A percentile compares a stretch with the other conserved stretches of the same genome.
phyloP scores from a whole-genome alignment of 2,329 filamentous ascomycete species.

The Bipolaris zeicola region DNA sequence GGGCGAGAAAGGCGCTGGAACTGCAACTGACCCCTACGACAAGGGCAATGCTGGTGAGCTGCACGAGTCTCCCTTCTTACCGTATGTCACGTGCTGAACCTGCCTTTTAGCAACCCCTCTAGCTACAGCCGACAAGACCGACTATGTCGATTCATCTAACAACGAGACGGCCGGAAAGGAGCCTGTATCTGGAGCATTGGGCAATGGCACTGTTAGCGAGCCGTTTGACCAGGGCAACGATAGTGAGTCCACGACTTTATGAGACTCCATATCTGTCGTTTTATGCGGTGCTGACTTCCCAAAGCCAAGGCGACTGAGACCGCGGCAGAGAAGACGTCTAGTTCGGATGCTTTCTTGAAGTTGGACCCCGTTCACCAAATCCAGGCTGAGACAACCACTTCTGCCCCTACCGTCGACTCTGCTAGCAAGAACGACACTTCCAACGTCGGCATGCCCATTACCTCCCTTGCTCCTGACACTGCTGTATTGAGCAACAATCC shows the following conservation, averaged over 20 bases:
- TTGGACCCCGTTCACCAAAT: constrained; percentile 19
- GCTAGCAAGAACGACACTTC: constrained; percentile 21
- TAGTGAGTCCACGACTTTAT: constrained; percentile 2
- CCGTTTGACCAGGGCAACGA: constrained; percentile 79
- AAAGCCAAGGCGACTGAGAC: constrained; percentile 13
- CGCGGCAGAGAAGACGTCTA: constrained; percentile 7
- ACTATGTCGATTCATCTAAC: constrained; percentile 24
- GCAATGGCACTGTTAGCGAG: constrained; percentile 69
- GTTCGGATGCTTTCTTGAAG: constrained; percentile 22
- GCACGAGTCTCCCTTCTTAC: neutral
- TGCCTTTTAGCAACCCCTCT: constrained; percentile 22
- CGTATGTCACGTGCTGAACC: constrained; percentile 10
- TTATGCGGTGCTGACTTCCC: constrained; percentile 1
- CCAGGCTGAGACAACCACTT: constrained; percentile 6
- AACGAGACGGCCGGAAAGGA: constrained; percentile 58
- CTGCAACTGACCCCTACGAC: constrained; percentile 75
- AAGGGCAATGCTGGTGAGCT: constrained; percentile 68
- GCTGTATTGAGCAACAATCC: constrained; percentile 25
- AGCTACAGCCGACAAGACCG: constrained; percentile 11
- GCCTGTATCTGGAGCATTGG: constrained; percentile 73
- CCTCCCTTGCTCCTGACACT: constrained; percentile 26
- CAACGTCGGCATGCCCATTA: constrained; percentile 22
- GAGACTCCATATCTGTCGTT: neutral
- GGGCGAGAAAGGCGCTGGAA: constrained; percentile 70
- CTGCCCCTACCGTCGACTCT: constrained; percentile 19